Base-by-base conservation (phyloP, 2,329 filamentous ascomycete species). In the Alternaria atra region DNA sequence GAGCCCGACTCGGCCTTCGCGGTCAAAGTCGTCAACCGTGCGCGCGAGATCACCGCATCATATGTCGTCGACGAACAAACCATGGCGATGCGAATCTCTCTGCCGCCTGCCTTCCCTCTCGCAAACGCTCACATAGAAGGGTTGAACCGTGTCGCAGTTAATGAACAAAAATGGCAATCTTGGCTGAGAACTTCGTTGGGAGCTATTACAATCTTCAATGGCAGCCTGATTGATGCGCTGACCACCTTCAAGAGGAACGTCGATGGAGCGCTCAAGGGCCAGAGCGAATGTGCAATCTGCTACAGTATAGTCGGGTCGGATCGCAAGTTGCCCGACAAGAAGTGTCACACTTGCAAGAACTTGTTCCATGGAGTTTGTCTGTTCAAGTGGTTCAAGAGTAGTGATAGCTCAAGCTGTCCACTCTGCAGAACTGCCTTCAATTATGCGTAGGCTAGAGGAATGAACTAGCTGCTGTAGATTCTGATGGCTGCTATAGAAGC, bases 361-460 rank as follows among this genome's bases (percentile, higher is more conserved):
- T 83, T 91, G 54, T 99, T 98, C 83, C 95, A 99, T 80, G 87
- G 90, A 1, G 87, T 87, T 2, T 99, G 95, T 81, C 80, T 99
- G 80, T 97, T 93, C 83, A 94, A 94, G 80, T 99, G 95, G 95
- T 98, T 99, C 84, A 91, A 92, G 84, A 94, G 86, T 71, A 97
- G 93, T 77, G 96, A 92, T 79, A 90, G 92, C 73, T 95, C 91
- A 73, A 94, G 91, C 50, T 99, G 95, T 79, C 95, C 95, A 48
- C 83, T 99, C 66, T 99, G 95, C 80, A 86, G 95, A 71, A 97
- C 96, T 77, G 90, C 91, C 23, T 97, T 97, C 77, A 86, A 86
- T 66, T 89, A 88, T 79, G 84, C 82, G 9, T 77, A 71, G 53
- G 20, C 6, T 27, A 25, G 17, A 30, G 10, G 17, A 7, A 17